Percentiles rank a stretch among this genome's conserved stretches.
Evolutionary conservation across 495 filamentous ascomycete genomes (phyloP).

Genomic region (Penicillium fimorum): DNA sequence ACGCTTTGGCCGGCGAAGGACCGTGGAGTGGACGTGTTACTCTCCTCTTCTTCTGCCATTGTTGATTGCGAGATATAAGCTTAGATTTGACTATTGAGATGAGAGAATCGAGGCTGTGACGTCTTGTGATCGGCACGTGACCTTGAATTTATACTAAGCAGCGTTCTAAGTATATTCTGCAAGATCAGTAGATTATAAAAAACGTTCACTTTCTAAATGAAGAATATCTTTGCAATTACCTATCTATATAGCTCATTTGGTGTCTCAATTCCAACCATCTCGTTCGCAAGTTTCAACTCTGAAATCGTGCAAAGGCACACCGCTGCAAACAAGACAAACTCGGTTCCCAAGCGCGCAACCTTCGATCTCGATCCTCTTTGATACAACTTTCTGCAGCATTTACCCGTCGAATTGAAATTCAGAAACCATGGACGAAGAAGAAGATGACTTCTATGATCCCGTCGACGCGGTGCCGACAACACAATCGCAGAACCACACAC

Average conservation of each 20-base stretch:
- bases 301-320: neutral
- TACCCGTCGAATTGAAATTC: slow-evolving; percentile 12
- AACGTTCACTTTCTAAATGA: neutral
- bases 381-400: slow-evolving; percentile 17
- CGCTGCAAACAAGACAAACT: slow-evolving; percentile 42
- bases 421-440: slow-evolving; percentile 49
- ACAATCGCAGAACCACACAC: slow-evolving; percentile 27
- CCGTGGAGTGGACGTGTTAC: slow-evolving; percentile 40
- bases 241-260: no score
- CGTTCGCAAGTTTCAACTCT: neutral
- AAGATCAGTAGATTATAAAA: neutral
- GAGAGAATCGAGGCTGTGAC: slow-evolving; percentile 13
- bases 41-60: slow-evolving; percentile 41
- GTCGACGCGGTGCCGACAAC: slow-evolving; percentile 39
- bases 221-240: neutral
- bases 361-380: slow-evolving; percentile 20
- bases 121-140: slow-evolving; percentile 25
- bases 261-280: no score
- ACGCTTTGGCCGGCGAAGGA: slow-evolving; percentile 74
- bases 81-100: neutral
- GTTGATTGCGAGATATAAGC: slow-evolving; percentile 1
- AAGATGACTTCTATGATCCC: slow-evolving; percentile 56
- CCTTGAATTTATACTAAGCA: neutral
- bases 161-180: neutral
- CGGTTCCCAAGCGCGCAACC: slow-evolving; percentile 21